Percentiles rank a stretch among this genome's conserved stretches.
These are phyloP conservation scores for Geotrichum candidum DNA, from an alignment of 1,139 yeast species.

Conservation along the genomic window DNA sequence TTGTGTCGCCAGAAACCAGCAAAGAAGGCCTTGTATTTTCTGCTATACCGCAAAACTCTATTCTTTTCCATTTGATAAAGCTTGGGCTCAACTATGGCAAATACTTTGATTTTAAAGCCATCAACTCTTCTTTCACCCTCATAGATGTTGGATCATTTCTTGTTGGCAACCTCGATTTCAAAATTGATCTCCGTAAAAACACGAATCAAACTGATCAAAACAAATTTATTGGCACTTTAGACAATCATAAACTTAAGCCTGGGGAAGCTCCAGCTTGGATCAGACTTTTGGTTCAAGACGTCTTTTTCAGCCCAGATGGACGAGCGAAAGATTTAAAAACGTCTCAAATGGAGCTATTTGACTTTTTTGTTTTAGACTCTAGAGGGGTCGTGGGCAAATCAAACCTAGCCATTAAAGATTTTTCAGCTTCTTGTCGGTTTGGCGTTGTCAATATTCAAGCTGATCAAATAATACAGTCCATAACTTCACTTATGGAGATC, in stretches of 20 bases:
- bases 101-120: slow-evolving; percentile 28
- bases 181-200: slow-evolving; percentile 29
- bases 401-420: slow-evolving; percentile 32
- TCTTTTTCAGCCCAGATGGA: slow-evolving; percentile 26
- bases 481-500: slow-evolving; percentile 12
- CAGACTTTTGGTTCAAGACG: slow-evolving; percentile 27
- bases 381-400: slow-evolving; percentile 33
- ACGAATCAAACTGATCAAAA: slow-evolving; percentile 18
- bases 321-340: background rate
- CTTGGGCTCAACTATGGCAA: slow-evolving; percentile 27
- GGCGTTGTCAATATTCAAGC: slow-evolving; percentile 26
- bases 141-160: slow-evolving; percentile 28
- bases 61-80: slow-evolving; percentile 25
- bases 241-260: slow-evolving; percentile 26
- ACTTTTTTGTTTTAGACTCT: slow-evolving; percentile 29
- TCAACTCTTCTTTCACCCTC: slow-evolving; percentile 26
- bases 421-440: slow-evolving; percentile 31
- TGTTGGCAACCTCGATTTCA: slow-evolving; percentile 28
- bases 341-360: slow-evolving; percentile 30
- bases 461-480: slow-evolving; percentile 22
- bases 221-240: slow-evolving; percentile 35
- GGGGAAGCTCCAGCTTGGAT: slow-evolving; percentile 32
- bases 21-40: slow-evolving; percentile 21
- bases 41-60: slow-evolving; percentile 25
- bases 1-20: background rate